These are phyloP conservation scores for Dicorynia guianensis DNA, from an alignment of 306 rosid genomes.

Conservation along the genomic window DNA sequence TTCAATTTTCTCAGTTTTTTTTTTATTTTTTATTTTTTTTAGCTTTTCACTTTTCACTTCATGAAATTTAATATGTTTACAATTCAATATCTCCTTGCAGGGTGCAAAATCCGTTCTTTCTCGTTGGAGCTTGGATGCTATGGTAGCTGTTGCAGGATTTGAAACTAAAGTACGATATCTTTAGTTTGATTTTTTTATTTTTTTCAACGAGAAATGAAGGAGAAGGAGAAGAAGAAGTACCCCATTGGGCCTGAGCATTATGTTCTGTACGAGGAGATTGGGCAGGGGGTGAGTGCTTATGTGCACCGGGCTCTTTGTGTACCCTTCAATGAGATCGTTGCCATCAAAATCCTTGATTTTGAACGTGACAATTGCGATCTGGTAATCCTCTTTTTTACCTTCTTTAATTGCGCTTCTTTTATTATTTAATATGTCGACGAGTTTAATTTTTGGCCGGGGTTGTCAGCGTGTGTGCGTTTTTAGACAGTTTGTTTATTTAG, in stretches of 20 bases:
- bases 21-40: too few relatives aligned
- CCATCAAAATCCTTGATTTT: conserved; percentile 90
- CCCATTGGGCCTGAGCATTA: conserved; percentile 79
- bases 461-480: too few relatives aligned
- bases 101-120: too few relatives aligned
- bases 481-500: too few relatives aligned
- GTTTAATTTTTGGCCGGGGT: background rate
- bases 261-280: conserved; percentile 73
- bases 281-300: conserved; percentile 81
- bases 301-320: conserved; percentile 85
- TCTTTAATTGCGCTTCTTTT: background rate
- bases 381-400: conserved; percentile 42
- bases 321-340: conserved; percentile 67
- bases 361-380: conserved; percentile 88
- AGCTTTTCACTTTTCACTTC: too few relatives aligned
- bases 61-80: too few relatives aligned
- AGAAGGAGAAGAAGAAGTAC: conserved; percentile 74
- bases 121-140: too few relatives aligned
- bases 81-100: too few relatives aligned
- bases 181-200: background rate
- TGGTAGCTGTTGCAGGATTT: too few relatives aligned
- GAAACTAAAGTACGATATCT: too few relatives aligned
- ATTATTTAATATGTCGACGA: background rate
- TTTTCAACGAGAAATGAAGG: background rate
- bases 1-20: too few relatives aligned